Base-by-base conservation (phyloP, 805 yeast genomes). In the fission yeast (Schizosaccharomyces pombe) region DNA sequence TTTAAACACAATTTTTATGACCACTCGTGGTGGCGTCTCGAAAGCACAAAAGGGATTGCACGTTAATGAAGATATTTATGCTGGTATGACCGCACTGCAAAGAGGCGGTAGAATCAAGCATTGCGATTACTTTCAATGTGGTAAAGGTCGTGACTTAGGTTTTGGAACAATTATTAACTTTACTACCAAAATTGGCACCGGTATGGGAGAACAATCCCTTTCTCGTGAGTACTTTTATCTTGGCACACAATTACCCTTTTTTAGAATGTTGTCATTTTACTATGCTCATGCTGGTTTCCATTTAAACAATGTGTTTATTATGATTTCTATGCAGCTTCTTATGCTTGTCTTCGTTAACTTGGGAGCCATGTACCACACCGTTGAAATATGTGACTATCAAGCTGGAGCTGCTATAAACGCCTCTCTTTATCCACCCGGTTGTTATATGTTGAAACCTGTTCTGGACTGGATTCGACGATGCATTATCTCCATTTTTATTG, bases 261-360 rank as follows among this genome's bases (percentile, higher is more conserved):
- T 89, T 64, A 68, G 95, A 52, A 86, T 89, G 68, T 67, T 89
- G 54, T 84, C 96, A 0, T 89, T 89, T 67, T 89, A 84, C 66
- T 89, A 89, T 68, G 97, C 97, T 0, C 97, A 89, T 65, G 89
- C 95, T 6, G 97, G 97, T 4, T 89, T 89, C 69, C 97, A 89
- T 67, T 71, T 89, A 61, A 89, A 89, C 65, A 89, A 89, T 64
- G 70, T 86, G 59, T 83, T 87, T 62, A 89, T 89, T 57, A 79
- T 85, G 61, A 65, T 85, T 37, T 85, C 96, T 0, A 78, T 86
- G n/a, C 91, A 85, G 62, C 64, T 85, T 62, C 86, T 89, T 66
- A 81, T 86, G 80, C 62, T 87, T 56, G 78, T 85, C 4, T 67
- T 86, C 62, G 71, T 85, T 31, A 85, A 83, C 65, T 68, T 87